Evolutionary conservation across 2,329 filamentous ascomycete species (phyloP).

Genomic region (Colletotrichum lindemuthianum): DNA sequence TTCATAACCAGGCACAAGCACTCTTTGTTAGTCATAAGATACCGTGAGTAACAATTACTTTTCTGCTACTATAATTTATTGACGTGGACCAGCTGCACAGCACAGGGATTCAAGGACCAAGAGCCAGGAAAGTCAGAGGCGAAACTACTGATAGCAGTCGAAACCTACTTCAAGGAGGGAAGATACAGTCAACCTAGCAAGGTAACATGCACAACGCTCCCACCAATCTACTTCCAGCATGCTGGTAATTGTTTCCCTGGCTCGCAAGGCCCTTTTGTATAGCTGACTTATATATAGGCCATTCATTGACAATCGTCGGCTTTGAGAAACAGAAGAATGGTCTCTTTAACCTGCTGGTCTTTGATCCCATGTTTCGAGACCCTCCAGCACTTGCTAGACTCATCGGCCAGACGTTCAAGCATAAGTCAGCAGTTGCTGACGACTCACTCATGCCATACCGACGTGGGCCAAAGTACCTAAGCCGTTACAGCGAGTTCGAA

Average conservation of each 20-base stretch:
- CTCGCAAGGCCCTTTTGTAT: not conserved
- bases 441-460: constrained; percentile 78
- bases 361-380: constrained; percentile 86
- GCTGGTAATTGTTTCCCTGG: constrained; percentile 59
- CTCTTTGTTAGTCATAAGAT: constrained; percentile 78
- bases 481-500: constrained; percentile 81
- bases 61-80: not conserved
- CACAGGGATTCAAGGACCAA: constrained; percentile 66
- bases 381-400: constrained; percentile 70
- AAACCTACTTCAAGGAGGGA: constrained; percentile 77
- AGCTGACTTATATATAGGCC: constrained; percentile 59
- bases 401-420: constrained; percentile 57
- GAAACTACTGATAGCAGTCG: constrained; percentile 73
- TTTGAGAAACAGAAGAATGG: constrained; percentile 77
- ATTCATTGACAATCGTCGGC: constrained; percentile 91
- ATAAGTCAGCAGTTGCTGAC: constrained; percentile 53
- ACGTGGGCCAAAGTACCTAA: constrained; percentile 73
- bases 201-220: constrained; percentile 76
- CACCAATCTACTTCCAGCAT: constrained; percentile 92
- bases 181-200: constrained; percentile 62
- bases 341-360: constrained; percentile 78
- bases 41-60: constrained; percentile 55
- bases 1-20: constrained; percentile 74
- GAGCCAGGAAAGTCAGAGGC: constrained; percentile 57
- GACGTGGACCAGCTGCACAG: constrained; percentile 62